Evolutionary conservation across 1,139 yeast species (phyloP).

Genomic region (Taphrina deformans): DNA sequence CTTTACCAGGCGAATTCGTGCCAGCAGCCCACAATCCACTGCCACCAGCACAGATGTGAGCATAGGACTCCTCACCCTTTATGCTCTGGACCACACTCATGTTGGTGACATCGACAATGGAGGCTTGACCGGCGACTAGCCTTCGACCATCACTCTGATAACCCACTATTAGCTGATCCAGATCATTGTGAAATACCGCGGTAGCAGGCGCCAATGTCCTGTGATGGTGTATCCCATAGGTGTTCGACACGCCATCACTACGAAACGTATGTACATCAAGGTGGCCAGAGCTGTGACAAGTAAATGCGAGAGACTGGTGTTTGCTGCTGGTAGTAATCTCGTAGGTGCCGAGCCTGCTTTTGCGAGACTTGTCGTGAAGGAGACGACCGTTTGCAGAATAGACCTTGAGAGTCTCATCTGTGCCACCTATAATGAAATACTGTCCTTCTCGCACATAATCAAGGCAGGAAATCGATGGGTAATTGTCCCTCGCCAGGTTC

Average conservation of each 20-base stretch:
- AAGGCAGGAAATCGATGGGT: not conserved
- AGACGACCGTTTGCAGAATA: not conserved
- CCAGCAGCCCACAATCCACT: not conserved
- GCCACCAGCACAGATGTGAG: constrained; percentile 1
- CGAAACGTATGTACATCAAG: constrained; percentile 3
- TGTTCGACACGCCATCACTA: not conserved
- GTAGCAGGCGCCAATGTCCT: not conserved
- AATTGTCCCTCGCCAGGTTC: not conserved
- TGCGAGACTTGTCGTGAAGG: not conserved
- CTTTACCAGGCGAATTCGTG: not conserved
- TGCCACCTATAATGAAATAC: not conserved
- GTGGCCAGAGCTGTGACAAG: not conserved
- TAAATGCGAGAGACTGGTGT: not conserved
- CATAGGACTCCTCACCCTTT: not conserved
- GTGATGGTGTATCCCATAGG: not conserved
- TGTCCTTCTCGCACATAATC: not conserved
- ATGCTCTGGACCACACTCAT: not conserved
- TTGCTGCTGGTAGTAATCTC: not conserved
- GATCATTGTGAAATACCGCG: not conserved
- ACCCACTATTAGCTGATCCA: not conserved
- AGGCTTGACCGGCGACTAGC: not conserved
- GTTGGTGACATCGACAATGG: not conserved
- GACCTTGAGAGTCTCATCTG: constrained; percentile 3
- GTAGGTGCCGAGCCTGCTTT: not conserved
- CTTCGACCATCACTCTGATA: not conserved